phyloP scores from a whole-genome alignment of 2,329 filamentous ascomycete genomes.

The Cladophialophora psammophila region DNA sequence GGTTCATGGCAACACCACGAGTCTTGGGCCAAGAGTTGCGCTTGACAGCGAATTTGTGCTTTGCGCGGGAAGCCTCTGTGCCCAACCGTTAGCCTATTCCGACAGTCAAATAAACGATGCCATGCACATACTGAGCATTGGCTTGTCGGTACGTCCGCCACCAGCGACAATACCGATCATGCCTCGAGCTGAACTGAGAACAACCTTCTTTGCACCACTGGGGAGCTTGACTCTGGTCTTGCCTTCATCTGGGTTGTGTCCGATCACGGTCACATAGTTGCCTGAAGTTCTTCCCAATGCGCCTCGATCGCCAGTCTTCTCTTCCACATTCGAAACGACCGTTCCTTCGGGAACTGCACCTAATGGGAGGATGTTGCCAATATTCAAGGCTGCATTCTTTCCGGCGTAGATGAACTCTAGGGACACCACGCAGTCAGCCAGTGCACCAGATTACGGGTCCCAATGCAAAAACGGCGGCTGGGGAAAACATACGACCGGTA shows the following conservation, averaged over 20 bases:
- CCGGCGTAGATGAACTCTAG: constrained; percentile 96
- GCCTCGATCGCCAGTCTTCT: constrained; percentile 97
- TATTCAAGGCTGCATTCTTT: constrained; percentile 95
- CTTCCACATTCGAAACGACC: constrained; percentile 98
- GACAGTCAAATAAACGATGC: constrained; percentile 3
- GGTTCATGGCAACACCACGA: constrained; percentile 99
- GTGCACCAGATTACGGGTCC: not conserved
- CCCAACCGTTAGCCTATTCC: constrained; percentile 50
- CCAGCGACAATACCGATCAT: constrained; percentile 99
- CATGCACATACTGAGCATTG: constrained; percentile 76
- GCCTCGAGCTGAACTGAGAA: constrained; percentile 88
- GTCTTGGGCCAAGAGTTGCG: constrained; percentile 99
- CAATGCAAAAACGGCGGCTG: not conserved
- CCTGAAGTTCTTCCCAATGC: constrained; percentile 95
- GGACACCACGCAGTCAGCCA: constrained; percentile 60
- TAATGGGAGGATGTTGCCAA: constrained; percentile 97
- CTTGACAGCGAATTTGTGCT: constrained; percentile 99
- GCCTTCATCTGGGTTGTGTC: constrained; percentile 98
- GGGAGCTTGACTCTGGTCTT: constrained; percentile 99
- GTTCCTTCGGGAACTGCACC: constrained; percentile 97
- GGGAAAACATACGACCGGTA: constrained; percentile 59
- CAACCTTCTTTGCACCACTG: constrained; percentile 98
- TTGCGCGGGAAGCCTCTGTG: constrained; percentile 95
- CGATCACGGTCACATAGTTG: constrained; percentile 98
- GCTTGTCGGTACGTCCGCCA: constrained; percentile 99